These are phyloP conservation scores for Tetrapisispora pingtungensis DNA, from an alignment of 805 yeast species.

Conservation along the genomic window DNA sequence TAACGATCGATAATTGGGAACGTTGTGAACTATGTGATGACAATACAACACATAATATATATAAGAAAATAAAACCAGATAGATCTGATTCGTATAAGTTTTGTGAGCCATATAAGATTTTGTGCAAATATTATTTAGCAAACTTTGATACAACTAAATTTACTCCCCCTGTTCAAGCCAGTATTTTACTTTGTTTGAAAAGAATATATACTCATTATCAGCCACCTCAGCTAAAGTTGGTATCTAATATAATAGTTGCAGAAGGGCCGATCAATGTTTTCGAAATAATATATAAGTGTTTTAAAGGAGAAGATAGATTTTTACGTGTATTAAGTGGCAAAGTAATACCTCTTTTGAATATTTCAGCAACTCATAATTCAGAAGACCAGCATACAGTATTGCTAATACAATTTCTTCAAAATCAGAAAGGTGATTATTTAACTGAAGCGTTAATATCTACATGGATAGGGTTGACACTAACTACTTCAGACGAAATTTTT, in stretches of 20 bases:
- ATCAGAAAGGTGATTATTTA: constrained; percentile 31
- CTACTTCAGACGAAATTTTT: constrained; percentile 56
- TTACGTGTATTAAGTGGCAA: constrained; percentile 44
- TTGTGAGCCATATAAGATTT: constrained; percentile 19
- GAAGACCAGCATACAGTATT: constrained; percentile 37
- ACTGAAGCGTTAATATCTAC: constrained; percentile 52
- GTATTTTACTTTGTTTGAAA: constrained; percentile 37
- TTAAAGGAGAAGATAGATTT: constrained; percentile 41
- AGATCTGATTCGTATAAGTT: constrained; percentile 22
- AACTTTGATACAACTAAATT: constrained; percentile 16
- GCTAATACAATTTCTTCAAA: constrained; percentile 35
- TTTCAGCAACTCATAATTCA: constrained; percentile 32
- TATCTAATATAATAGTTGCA: background rate
- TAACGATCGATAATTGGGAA: constrained; percentile 5
- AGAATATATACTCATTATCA: constrained; percentile 44
- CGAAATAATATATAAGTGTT: constrained; percentile 33
- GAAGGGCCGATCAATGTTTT: constrained; percentile 19
- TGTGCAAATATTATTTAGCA: constrained; percentile 19
- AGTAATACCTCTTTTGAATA: constrained; percentile 41
- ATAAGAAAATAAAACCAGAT: constrained; percentile 17
- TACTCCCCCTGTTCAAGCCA: constrained; percentile 30
- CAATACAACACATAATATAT: constrained; percentile 7
- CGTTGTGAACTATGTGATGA: constrained; percentile 19
- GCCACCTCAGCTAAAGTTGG: constrained; percentile 33
- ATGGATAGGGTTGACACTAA: constrained; percentile 55